phyloP scores from a whole-genome alignment of 345 rosid genomes.

The Brassica juncea region DNA sequence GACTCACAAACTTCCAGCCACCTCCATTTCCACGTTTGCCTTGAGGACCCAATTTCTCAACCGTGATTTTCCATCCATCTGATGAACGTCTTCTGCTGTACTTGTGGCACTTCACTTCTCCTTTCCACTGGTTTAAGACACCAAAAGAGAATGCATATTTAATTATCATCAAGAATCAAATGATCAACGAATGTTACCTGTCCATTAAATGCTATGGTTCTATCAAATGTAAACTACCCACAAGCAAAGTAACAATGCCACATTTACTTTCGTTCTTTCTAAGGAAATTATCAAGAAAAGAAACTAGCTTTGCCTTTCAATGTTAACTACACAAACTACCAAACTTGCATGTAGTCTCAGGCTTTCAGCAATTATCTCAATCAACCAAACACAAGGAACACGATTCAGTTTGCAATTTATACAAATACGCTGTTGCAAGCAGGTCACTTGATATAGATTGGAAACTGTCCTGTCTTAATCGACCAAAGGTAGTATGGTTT shows the following conservation, averaged over 20 bases:
- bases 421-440: neutral
- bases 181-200: neutral
- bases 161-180: conserved; percentile 4
- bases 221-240: neutral
- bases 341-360: conserved; percentile 4
- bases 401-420: neutral
- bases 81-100: conserved; percentile 78
- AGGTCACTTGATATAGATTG: neutral
- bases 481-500: conserved; percentile 1
- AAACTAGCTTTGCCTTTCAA: neutral
- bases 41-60: conserved; percentile 73
- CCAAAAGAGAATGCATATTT: neutral
- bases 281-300: neutral
- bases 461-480: neutral
- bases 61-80: conserved; percentile 87
- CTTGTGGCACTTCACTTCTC: conserved; percentile 79
- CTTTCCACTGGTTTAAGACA: conserved; percentile 55
- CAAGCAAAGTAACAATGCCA: neutral
- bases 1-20: conserved; percentile 92
- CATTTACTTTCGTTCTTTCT: conserved; percentile 2
- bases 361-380: neutral
- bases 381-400: neutral
- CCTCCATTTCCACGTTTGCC: conserved; percentile 93
- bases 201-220: neutral
- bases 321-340: neutral